A percentile compares a stretch with the other conserved stretches of the same genome.
These are phyloP conservation scores for Saitozyma podzolica DNA, from an alignment of 768 basidiomycete genomes.

Conservation along the genomic window DNA sequence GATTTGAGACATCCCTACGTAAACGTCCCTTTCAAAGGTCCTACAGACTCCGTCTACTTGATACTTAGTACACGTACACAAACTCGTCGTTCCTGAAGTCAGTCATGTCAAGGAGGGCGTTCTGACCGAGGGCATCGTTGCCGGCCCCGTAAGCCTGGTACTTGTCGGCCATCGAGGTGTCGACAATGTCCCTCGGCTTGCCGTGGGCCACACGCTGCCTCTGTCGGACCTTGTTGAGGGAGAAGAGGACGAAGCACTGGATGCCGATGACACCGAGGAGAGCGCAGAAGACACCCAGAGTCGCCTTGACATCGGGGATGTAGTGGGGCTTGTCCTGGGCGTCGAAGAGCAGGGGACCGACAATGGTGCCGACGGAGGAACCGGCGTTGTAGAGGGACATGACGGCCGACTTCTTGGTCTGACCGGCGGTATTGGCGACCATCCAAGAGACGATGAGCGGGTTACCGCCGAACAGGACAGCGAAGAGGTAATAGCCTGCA, in stretches of 20 bases:
- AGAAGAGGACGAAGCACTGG: slow-evolving; percentile 31
- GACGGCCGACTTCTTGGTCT: slow-evolving; percentile 36
- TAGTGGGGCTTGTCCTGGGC: slow-evolving; percentile 38
- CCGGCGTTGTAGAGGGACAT: slow-evolving; percentile 37
- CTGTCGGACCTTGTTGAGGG: slow-evolving; percentile 43
- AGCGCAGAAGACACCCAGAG: slow-evolving; percentile 37
- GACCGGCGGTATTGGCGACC: slow-evolving; percentile 48
- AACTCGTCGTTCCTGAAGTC: slow-evolving; percentile 36
- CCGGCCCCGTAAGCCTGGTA: slow-evolving; percentile 29
- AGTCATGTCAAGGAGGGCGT: slow-evolving; percentile 24
- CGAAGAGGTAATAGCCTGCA: slow-evolving; percentile 46
- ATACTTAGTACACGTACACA: too few relatives aligned
- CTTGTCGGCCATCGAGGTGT: slow-evolving; percentile 34
- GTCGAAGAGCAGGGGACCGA: slow-evolving; percentile 50
- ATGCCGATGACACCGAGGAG: slow-evolving; percentile 29
- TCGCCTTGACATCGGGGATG: slow-evolving; percentile 35
- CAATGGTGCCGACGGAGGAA: slow-evolving; percentile 43
- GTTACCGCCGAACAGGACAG: slow-evolving; percentile 51
- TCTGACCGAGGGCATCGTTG: slow-evolving; percentile 18
- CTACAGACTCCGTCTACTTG: too few relatives aligned
- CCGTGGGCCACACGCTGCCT: slow-evolving; percentile 42
- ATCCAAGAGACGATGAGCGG: slow-evolving; percentile 51
- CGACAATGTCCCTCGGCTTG: slow-evolving; percentile 43
- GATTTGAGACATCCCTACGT: too few relatives aligned
- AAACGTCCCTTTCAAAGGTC: too few relatives aligned